Conservation (phyloP, 495 filamentous ascomycete species). For the Penicillium pulvis region DNA sequence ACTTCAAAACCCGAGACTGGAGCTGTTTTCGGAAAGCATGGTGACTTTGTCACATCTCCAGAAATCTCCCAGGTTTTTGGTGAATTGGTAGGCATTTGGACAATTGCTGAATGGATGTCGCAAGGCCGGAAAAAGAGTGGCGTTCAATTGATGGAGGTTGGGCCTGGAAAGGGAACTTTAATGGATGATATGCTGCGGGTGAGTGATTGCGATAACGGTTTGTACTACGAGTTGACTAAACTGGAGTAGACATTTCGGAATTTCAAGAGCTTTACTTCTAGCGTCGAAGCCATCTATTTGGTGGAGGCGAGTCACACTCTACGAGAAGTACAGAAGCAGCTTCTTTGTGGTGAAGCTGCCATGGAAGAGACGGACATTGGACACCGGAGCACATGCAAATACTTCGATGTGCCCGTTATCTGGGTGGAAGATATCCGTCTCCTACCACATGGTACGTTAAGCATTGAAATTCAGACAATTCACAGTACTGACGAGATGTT, state of each 20-base stretch:
- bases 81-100: conserved; percentile 91
- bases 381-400: conserved; percentile 73
- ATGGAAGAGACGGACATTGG: conserved; percentile 76
- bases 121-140: conserved; percentile 72
- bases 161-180: conserved; percentile 90
- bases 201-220: conserved; percentile 28
- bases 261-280: conserved; percentile 75
- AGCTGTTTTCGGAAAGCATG: conserved; percentile 84
- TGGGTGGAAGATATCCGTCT: conserved; percentile 91
- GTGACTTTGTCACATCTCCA: conserved; percentile 95
- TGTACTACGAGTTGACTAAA: conserved; percentile 2
- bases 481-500: background rate
- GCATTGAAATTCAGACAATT: background rate
- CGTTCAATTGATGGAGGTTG: conserved; percentile 88
- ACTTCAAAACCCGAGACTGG: conserved; percentile 62
- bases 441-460: conserved; percentile 64
- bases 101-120: conserved; percentile 92
- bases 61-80: conserved; percentile 98
- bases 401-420: conserved; percentile 67
- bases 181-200: conserved; percentile 97
- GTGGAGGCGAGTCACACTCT: conserved; percentile 85
- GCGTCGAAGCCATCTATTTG: conserved; percentile 83
- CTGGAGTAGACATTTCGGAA: conserved; percentile 71
- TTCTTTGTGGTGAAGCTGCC: conserved; percentile 76
- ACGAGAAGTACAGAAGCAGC: conserved; percentile 70